Evolutionary conservation across 305 asterid species (phyloP).

Genomic region (Solanum hybrid): DNA sequence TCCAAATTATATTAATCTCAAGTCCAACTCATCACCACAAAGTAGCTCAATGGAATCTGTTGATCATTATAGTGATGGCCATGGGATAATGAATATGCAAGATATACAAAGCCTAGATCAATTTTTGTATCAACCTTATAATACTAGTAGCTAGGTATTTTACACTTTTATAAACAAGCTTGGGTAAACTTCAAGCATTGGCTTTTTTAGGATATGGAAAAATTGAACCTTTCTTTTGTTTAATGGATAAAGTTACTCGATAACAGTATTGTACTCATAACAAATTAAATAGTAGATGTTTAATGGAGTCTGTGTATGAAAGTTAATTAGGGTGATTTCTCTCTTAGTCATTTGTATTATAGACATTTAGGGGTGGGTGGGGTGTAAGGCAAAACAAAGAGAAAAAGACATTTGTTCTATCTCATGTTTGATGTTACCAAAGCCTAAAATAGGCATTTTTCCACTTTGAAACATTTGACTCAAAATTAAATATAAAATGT

Average conservation of each 20-base stretch:
- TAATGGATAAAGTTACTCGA: not conserved
- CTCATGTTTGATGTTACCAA: not conserved
- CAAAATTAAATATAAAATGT: not conserved
- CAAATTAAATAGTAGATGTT: not conserved
- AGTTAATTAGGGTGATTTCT: not conserved
- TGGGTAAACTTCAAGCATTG: not conserved
- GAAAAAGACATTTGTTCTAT: not conserved
- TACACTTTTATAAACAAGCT: not conserved
- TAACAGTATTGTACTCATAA: not conserved
- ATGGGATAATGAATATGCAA: constrained; percentile 1
- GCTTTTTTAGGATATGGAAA: not conserved
- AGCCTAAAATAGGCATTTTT: not conserved
- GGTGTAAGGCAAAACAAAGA: not conserved
- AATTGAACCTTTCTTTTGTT: not conserved
- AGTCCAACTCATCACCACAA: constrained; percentile 27
- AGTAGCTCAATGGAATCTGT: not conserved
- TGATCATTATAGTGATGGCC: not conserved
- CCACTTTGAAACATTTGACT: not conserved
- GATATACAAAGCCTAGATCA: constrained; percentile 14
- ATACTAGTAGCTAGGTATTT: not conserved
- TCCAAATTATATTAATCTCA: constrained; percentile 17
- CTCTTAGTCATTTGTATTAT: not conserved
- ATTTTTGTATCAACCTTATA: not conserved
- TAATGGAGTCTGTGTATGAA: not conserved
- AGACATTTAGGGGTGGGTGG: not conserved